phyloP scores from a whole-genome alignment of 1,284 basidiomycete genomes.

The Trichosporon coremiiforme region DNA sequence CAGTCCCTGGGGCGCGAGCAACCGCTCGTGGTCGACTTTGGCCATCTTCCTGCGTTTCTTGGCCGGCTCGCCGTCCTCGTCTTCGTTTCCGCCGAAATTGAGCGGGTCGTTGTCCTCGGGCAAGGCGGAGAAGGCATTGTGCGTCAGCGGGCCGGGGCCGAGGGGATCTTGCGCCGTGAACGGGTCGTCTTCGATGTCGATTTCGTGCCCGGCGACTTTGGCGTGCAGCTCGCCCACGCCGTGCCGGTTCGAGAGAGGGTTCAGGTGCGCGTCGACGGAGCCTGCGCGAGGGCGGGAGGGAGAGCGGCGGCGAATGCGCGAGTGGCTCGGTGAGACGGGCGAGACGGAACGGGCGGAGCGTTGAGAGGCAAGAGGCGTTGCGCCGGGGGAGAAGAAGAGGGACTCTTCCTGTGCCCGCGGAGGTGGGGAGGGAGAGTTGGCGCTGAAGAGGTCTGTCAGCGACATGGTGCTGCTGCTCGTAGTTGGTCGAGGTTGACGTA shows the following conservation, averaged over 20 bases:
- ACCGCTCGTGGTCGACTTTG: slow-evolving; percentile 69
- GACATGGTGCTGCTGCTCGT: background rate
- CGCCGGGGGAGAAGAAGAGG: slow-evolving; percentile 44
- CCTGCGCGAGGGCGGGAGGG: background rate
- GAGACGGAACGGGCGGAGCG: background rate
- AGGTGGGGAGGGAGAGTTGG: slow-evolving; percentile 37
- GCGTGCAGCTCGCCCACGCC: background rate
- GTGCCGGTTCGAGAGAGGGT: background rate
- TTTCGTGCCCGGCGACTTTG: background rate
- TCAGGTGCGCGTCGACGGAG: slow-evolving; percentile 5
- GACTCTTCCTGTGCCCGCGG: slow-evolving; percentile 22
- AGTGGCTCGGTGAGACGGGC: slow-evolving; percentile 19
- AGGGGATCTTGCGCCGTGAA: slow-evolving; percentile 26
- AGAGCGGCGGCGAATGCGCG: background rate
- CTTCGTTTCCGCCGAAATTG: slow-evolving; percentile 2
- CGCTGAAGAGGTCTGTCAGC: slow-evolving; percentile 38
- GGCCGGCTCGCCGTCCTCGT: slow-evolving; percentile 34
- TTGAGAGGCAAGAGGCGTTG: background rate
- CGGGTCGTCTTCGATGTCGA: slow-evolving; percentile 23
- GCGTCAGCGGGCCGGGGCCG: background rate
- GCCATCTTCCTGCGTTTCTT: slow-evolving; percentile 63
- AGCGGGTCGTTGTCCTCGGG: slow-evolving; percentile 17
- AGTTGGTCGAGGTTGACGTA: background rate
- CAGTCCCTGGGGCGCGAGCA: slow-evolving; percentile 73
- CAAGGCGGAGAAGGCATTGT: background rate